Evolutionary conservation across 306 rosid species (phyloP), one percentile per base, ranked within the genome.

Genomic region (Quercus engelmannii): DNA sequence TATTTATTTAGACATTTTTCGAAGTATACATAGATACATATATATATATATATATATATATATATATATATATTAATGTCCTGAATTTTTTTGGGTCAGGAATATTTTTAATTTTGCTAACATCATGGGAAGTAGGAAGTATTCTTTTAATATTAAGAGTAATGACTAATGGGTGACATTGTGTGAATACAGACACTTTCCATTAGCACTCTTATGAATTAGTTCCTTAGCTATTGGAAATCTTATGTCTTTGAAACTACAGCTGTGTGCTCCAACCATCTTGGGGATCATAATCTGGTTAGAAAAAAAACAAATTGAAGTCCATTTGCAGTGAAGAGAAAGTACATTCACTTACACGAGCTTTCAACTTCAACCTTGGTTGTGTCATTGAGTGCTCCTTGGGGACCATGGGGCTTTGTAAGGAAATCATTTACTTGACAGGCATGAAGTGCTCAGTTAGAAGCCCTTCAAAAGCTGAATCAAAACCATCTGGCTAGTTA

Each of bases 351-450:
- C 46, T 7, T 41, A 41, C 41, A 38, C 58, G 31, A 71, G 38
- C 31, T 69, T 74, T 69, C 85, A 84, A 74, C 19, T 76, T 80
- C 54, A 49, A 49, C 54, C 4, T 59, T 59, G 78, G 73, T 28
- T 71, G 12, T 78, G 77, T 69, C 52, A 68, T 59, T 79, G 73
- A 80, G 78, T 76, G 85, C 74, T 80, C 76, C 72, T 33, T 43
- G 41, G 84, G 93, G 90, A 69, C 89, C 87, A 74, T 64, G 83
- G 77, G 65, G 51, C 81, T 61, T 78, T 74, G 74, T 59, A 76
- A 82, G 75, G 71, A 79, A 90, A 89, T 89, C 62, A 85, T 81
- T 85, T 75, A 76, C 25, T 83, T 72, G 81, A 83, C 88, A 80
- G 82, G 86, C 88, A 86, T 86, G 84, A 78, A 83, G 74, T 88